Conservation (phyloP, 139 green algal species). For the Chlamydomonas sp. region DNA sequence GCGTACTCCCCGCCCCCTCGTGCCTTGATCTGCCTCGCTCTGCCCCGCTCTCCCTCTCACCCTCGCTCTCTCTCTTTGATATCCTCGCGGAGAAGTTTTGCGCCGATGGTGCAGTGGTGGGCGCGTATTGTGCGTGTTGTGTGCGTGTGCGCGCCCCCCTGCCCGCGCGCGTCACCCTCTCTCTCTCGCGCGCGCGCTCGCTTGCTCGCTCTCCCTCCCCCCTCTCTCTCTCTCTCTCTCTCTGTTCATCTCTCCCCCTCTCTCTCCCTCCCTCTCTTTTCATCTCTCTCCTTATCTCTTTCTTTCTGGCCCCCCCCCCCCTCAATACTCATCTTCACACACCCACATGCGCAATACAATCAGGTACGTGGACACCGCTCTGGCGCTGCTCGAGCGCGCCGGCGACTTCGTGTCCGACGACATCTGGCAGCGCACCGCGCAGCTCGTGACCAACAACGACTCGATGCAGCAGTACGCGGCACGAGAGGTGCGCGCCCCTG, state of each 20-base stretch:
- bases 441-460: slow-evolving; percentile 91
- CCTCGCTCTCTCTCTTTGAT: too few relatives aligned
- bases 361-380: slow-evolving; percentile 85
- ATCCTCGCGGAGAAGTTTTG: slow-evolving; percentile 83
- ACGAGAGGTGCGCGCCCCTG: too few relatives aligned
- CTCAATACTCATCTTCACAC: too few relatives aligned
- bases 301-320: slow-evolving; percentile 12
- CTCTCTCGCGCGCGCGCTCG: neutral
- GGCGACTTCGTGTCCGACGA: slow-evolving; percentile 90
- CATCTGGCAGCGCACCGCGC: slow-evolving; percentile 91
- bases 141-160: too few relatives aligned
- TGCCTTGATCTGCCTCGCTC: too few relatives aligned
- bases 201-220: neutral
- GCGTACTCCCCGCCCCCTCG: too few relatives aligned
- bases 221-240: too few relatives aligned
- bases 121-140: too few relatives aligned
- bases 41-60: too few relatives aligned
- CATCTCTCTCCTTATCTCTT: too few relatives aligned
- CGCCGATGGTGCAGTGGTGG: slow-evolving; percentile 73
- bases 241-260: too few relatives aligned
- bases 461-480: slow-evolving; percentile 80
- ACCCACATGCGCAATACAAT: neutral
- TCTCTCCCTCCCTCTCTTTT: too few relatives aligned
- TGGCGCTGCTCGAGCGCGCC: slow-evolving; percentile 84
- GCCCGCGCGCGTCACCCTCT: neutral